phyloP scores from a whole-genome alignment of 2,329 filamentous ascomycete species.

The Berkeleyomyces basicola region DNA sequence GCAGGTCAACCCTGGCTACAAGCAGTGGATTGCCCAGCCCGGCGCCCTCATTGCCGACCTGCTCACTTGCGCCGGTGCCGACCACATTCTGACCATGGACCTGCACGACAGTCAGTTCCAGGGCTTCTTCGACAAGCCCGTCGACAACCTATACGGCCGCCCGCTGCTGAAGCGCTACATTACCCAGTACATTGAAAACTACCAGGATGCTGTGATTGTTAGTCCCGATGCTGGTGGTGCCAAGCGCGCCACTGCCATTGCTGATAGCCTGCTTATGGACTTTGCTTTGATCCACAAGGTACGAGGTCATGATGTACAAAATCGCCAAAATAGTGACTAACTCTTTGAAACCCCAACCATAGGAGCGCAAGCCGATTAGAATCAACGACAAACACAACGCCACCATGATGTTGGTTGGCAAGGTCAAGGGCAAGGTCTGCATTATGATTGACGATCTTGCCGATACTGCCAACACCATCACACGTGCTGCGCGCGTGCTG shows the following conservation, averaged over 20 bases:
- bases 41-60: slow-evolving; percentile 90
- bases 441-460: slow-evolving; percentile 90
- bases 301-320: too few relatives aligned
- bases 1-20: slow-evolving; percentile 80
- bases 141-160: slow-evolving; percentile 89
- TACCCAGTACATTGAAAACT: slow-evolving; percentile 69
- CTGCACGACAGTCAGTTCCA: slow-evolving; percentile 93
- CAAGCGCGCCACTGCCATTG: slow-evolving; percentile 89
- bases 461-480: slow-evolving; percentile 95
- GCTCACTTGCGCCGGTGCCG: slow-evolving; percentile 84
- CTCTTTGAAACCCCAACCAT: slow-evolving; percentile 16
- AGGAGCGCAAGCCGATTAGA: slow-evolving; percentile 79
- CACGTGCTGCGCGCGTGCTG: slow-evolving; percentile 84
- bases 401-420: slow-evolving; percentile 88
- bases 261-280: slow-evolving; percentile 80
- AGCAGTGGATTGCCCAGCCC: slow-evolving; percentile 96
- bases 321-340: background rate
- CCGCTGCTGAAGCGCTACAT: slow-evolving; percentile 55
- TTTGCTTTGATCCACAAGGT: slow-evolving; percentile 98
- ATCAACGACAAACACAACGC: slow-evolving; percentile 81
- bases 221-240: slow-evolving; percentile 93
- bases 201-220: slow-evolving; percentile 76
- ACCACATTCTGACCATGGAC: slow-evolving; percentile 97
- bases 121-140: slow-evolving; percentile 96
- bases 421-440: slow-evolving; percentile 63